Conservation (phyloP, 2,329 filamentous ascomycete species). For the Alternaria postmessia region DNA sequence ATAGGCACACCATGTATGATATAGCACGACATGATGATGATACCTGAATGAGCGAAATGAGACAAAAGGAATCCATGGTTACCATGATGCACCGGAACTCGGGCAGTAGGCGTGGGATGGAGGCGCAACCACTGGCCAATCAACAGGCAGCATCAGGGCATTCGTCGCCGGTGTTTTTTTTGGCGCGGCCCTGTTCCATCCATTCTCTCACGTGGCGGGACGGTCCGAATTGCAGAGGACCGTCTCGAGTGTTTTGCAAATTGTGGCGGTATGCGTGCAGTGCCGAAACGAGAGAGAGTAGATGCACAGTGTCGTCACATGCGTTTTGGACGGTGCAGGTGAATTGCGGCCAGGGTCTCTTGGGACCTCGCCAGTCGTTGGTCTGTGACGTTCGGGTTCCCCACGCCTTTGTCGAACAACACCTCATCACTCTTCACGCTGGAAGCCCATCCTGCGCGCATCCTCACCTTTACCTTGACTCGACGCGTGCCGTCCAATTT, state of each 20-base stretch:
- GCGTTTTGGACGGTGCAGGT: slow-evolving; percentile 16
- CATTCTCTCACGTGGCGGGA: slow-evolving; percentile 10
- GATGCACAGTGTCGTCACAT: slow-evolving; percentile 18
- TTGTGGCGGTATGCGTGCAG: not conserved
- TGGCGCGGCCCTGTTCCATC: not conserved
- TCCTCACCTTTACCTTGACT: slow-evolving; percentile 13
- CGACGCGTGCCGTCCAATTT: slow-evolving; percentile 54
- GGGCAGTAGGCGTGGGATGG: slow-evolving; percentile 19
- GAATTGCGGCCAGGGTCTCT: slow-evolving; percentile 31
- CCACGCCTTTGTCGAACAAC: slow-evolving; percentile 34
- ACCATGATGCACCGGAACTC: slow-evolving; percentile 9
- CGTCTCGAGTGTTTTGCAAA: not conserved
- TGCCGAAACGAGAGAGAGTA: not conserved
- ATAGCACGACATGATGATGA: slow-evolving; percentile 25
- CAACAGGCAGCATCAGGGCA: slow-evolving; percentile 13
- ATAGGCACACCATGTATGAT: slow-evolving; percentile 14
- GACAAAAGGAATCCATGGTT: slow-evolving; percentile 6
- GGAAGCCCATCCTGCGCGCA: slow-evolving; percentile 22
- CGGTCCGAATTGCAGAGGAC: not conserved
- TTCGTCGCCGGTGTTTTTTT: slow-evolving; percentile 3
- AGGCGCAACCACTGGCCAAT: slow-evolving; percentile 15
- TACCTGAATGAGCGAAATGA: slow-evolving; percentile 13
- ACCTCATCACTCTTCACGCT: slow-evolving; percentile 37
- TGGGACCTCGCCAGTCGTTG: slow-evolving; percentile 24
- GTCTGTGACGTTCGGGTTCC: slow-evolving; percentile 26